Evolutionary conservation across 768 basidiomycete species (phyloP).

Genomic region (Calocybe indica): DNA sequence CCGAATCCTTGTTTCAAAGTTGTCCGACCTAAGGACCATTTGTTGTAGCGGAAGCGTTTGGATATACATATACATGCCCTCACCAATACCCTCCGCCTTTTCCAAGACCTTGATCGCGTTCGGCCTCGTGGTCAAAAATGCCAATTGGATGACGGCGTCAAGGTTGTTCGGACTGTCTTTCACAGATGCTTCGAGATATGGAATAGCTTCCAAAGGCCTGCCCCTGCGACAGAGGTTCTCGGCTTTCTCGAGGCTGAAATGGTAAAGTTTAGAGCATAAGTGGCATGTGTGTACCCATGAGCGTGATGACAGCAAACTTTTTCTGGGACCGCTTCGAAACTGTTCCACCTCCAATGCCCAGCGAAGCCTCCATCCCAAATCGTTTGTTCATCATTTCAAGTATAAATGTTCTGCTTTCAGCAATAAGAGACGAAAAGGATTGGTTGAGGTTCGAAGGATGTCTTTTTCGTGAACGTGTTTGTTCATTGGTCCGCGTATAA

Average conservation of each 20-base stretch:
- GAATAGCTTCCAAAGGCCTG: constrained; percentile 27
- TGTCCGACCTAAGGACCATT: constrained; percentile 16
- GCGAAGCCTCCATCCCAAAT: constrained; percentile 14
- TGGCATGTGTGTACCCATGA: background rate
- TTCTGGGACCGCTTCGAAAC: constrained; percentile 21
- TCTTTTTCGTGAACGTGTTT: too few species aligned
- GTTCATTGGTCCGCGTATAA: too few species aligned
- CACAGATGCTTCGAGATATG: constrained; percentile 33
- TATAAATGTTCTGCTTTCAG: too few species aligned
- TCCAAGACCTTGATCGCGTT: constrained; percentile 4
- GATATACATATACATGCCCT: background rate
- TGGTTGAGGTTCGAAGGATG: too few species aligned
- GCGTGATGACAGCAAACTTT: constrained; percentile 13
- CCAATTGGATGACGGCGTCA: constrained; percentile 30
- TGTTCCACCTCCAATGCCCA: constrained; percentile 21
- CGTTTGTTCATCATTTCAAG: constrained; percentile 12
- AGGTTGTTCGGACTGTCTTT: constrained; percentile 31
- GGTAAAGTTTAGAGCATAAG: background rate
- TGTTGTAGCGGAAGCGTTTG: background rate
- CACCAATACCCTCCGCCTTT: background rate
- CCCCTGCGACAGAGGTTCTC: constrained; percentile 26
- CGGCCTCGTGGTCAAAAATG: constrained; percentile 20
- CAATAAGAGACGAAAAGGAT: too few species aligned
- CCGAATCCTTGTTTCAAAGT: constrained; percentile 22
- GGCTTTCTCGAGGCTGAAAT: constrained; percentile 27